These are phyloP conservation scores for Falciphora oryzae DNA, from an alignment of 2,329 filamentous ascomycete species.

Conservation along the genomic window DNA sequence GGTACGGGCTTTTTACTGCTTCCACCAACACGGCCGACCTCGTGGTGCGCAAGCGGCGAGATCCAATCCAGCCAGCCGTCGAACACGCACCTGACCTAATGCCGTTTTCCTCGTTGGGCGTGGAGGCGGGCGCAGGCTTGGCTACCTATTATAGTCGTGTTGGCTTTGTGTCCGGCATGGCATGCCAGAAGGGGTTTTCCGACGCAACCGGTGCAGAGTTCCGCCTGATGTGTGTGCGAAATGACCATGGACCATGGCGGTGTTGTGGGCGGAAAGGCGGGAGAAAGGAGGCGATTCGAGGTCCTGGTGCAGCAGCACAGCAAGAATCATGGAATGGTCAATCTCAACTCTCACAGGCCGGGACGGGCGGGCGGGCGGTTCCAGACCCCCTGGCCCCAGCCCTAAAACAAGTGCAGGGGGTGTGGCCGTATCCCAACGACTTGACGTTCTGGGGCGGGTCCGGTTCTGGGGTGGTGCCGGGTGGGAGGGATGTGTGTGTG, in stretches of 20 bases:
- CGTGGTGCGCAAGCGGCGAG: too few species aligned
- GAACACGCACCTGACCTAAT: neutral
- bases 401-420: neutral
- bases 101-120: neutral
- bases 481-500: constrained; percentile 3
- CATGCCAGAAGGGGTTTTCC: too few species aligned
- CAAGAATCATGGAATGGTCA: neutral
- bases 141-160: neutral
- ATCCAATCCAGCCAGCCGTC: too few species aligned
- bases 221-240: too few species aligned
- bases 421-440: neutral
- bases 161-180: too few species aligned
- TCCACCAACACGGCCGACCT: too few species aligned
- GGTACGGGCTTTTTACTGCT: neutral
- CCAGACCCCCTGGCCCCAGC: constrained; percentile 2
- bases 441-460: constrained; percentile 12
- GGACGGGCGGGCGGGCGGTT: neutral
- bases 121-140: neutral
- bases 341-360: neutral
- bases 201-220: too few species aligned
- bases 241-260: too few species aligned
- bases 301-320: neutral
- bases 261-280: neutral
- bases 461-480: constrained; percentile 12
- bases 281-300: neutral